Conservation (phyloP, 352 stramenopile genomes). For the Globisporangium nunn region DNA sequence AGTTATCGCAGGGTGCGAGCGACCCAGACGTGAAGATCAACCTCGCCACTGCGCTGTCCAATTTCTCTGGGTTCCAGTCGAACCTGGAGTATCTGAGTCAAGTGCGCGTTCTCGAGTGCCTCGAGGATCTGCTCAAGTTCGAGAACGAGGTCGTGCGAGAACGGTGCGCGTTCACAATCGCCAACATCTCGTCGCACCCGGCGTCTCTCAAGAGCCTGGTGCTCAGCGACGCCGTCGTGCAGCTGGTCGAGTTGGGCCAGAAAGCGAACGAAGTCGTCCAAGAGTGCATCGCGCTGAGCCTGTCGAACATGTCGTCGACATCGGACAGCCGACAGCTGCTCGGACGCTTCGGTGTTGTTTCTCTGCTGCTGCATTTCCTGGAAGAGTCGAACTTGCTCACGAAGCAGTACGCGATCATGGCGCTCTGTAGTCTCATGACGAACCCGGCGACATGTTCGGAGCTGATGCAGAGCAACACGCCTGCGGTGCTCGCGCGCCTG, state of each 20-base stretch:
- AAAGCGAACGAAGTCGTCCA: slow-evolving; percentile 45
- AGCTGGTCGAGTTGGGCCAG: slow-evolving; percentile 55
- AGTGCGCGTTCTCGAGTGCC: slow-evolving; percentile 56
- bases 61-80: slow-evolving; percentile 61
- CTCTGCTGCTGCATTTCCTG: slow-evolving; percentile 63
- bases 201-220: slow-evolving; percentile 60
- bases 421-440: slow-evolving; percentile 61
- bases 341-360: slow-evolving; percentile 53
- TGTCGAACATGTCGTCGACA: slow-evolving; percentile 68
- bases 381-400: slow-evolving; percentile 40
- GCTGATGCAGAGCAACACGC: slow-evolving; percentile 66
- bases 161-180: slow-evolving; percentile 63
- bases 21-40: slow-evolving; percentile 45
- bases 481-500: slow-evolving; percentile 41
- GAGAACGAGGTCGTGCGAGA: slow-evolving; percentile 62
- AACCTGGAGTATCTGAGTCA: slow-evolving; percentile 70
- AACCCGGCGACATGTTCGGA: slow-evolving; percentile 46
- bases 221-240: slow-evolving; percentile 50
- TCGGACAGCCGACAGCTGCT: slow-evolving; percentile 51
- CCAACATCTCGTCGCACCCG: slow-evolving; percentile 66
- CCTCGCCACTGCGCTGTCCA: slow-evolving; percentile 67
- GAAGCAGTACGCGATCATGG: slow-evolving; percentile 64
- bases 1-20: slow-evolving; percentile 35
- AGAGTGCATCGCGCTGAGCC: slow-evolving; percentile 66
- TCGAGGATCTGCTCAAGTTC: slow-evolving; percentile 68